Evolutionary conservation across 768 basidiomycete genomes (phyloP), one percentile per base, ranked within the genome.

Genomic region (Rickenella mellea): DNA sequence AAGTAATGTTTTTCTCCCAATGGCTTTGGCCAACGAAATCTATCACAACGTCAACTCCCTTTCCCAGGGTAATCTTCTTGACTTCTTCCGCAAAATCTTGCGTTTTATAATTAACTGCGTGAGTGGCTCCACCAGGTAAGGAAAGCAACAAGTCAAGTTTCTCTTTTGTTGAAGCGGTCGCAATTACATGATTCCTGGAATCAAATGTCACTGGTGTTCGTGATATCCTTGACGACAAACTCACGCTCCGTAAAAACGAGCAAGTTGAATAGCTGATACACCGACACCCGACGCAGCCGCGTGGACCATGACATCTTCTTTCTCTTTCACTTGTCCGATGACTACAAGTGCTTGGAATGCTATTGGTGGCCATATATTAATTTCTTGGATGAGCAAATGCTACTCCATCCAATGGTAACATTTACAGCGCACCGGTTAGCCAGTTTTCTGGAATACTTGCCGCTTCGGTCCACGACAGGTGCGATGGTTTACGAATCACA

Each of bases 261-360:
- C 88, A 15, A 96, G 63, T 60, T 97, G 93, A 38, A 84, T 87
- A 11, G 88, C 87, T 2, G 91, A 82, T 12, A 93, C 58, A 1
- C 91, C 91, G 4, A 96, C 90, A 22, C 92, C 90, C 10, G 86
- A 89, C 3, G 90, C 90, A 6, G 82, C 93, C 15, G 91, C 90
- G 55, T 97, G 94, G 10, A 97, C 70, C 12, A 98, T 71, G 8
- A 90, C 86, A 53, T 83, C 63, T 36, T 89, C 81, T 27, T 78
- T 76, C 48, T 69, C 55, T 55, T 81, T 74, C 32, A 93, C 53
- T 50, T 83, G 70, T 1, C 80, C 84, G 47, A 80, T 74, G 27
- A 82, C 56, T 36, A 87, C 68, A 15, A 83, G 58, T 0, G 74
- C 79, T 52, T 81, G 79, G 55, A 68, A 80, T 4, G 80, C 80